Base-by-base conservation (phyloP, 2,329 filamentous ascomycete species). In the Paraphaeosphaeria minitans region DNA sequence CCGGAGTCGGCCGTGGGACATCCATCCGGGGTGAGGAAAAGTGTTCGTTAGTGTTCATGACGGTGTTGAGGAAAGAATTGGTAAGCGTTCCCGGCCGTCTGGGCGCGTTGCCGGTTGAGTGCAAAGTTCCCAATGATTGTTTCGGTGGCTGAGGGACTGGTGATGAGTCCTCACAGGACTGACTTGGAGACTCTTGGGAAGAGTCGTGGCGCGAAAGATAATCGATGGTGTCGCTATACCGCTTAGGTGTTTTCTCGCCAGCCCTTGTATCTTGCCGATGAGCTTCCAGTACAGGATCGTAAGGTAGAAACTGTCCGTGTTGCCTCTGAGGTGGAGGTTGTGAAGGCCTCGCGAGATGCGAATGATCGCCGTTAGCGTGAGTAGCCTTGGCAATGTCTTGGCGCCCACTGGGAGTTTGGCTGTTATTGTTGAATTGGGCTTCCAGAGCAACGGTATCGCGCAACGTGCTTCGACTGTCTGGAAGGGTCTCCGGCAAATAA, bases 191-290 rank as follows among this genome's bases (percentile, higher is more conserved):
- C 37, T 74, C 65, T 53, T 75, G 72, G 2, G 72, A 75, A 12
- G 72, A 73, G 55, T 74, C 70, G 69, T 72, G 71, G 22, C 72
- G 65, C 7, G 70, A 71, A 33, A 51, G 56, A 39, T 61, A 58
- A 24, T 60, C 66, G 5, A 29, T 13, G n/a, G 43, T 10, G 12
- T 12, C 22, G 10, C 57, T 35, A 14, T 57, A 49, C 29, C 61
- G 42, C 50, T 71, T 70, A 24, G 64, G 57, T 0, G 58, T 56
- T 12, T 33, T 53, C 9, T 12, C 10, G 46, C 72, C 63, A 14
- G 55, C 62, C 41, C 66, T 60, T 27, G 42, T 35, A 10, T 51
- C 54, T 8, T 66, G 59, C 14, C 70, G 62, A 51, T 70, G 69
- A 1, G 66, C 68, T 49, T 61, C 63, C 2, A 63, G 21, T 27